These are phyloP conservation scores for Sclerotiophoma versabilis DNA, from an alignment of 2,329 filamentous ascomycete species.

Conservation along the genomic window DNA sequence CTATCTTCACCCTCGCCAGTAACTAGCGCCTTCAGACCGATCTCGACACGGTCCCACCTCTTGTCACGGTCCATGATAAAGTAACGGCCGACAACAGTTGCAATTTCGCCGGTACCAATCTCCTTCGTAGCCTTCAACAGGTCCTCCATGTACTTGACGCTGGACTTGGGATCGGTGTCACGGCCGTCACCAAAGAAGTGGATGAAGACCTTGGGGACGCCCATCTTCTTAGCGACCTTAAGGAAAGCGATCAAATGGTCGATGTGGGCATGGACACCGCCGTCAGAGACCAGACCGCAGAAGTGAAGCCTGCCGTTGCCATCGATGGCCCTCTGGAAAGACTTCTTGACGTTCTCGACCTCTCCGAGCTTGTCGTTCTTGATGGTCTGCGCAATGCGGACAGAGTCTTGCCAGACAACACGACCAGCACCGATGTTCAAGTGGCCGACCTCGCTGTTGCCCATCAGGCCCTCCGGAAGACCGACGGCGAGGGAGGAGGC, in stretches of 20 bases:
- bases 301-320: constrained; percentile 93
- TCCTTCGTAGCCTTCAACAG: constrained; percentile 82
- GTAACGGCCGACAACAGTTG: constrained; percentile 93
- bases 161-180: constrained; percentile 97
- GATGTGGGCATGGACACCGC: constrained; percentile 97
- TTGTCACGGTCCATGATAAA: constrained; percentile 99
- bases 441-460: constrained; percentile 98
- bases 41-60: constrained; percentile 94
- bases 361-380: constrained; percentile 82
- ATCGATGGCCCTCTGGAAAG: constrained; percentile 80
- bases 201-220: constrained; percentile 90
- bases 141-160: constrained; percentile 84
- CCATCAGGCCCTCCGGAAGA: constrained; percentile 96
- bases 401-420: constrained; percentile 95
- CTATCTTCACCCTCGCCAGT: constrained; percentile 86
- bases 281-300: constrained; percentile 90
- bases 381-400: constrained; percentile 92
- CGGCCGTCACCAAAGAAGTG: constrained; percentile 99
- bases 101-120: constrained; percentile 84
- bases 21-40: constrained; percentile 86
- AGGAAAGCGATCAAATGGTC: constrained; percentile 88
- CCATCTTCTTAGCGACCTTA: constrained; percentile 86
- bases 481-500: constrained; percentile 96
- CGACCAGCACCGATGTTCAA: constrained; percentile 97
- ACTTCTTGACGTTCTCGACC: constrained; percentile 77